Base-by-base conservation (phyloP, 1,139 yeast genomes). In the Geotrichum candidum region DNA sequence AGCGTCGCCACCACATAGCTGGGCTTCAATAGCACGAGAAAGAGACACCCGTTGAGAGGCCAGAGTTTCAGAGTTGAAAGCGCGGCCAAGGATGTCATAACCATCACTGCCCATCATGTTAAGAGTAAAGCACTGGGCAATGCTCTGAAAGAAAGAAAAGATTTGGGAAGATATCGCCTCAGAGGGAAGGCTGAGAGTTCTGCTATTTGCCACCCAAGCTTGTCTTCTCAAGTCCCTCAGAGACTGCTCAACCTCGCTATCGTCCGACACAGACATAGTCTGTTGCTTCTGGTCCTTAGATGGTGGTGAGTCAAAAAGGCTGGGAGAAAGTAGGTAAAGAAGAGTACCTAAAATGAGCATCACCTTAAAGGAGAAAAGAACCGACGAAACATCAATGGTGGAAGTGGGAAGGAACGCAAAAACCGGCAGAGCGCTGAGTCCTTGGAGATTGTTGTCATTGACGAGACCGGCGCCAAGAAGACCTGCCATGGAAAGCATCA, bases 401-500 rank as follows among this genome's bases (percentile, higher is more conserved):
- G 62, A 58, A 5, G 33, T 9, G 31, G 65, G 53, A 11, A 65
- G 60, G 10, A n/a, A n/a, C 2, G 71, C 64, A 33, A 70, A 53
- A 3, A 68, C 56, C 13, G 77, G 77, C 18, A 74, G 45, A 15
- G 71, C 71, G 15, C 75, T 68, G 15, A 75, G 67, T 6, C 76
- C 76, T 11, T 69, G 72, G 27, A 70, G 60, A 56, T 67, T 68
- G 23, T 61, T 67, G 33, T 73, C 73, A 38, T 62, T 58, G 68
- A 73, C 69, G 64, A 74, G 67, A 45, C 75, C 73, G 10, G 76
- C 69, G 25, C 72, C 76, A 73, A 75, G 72, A 65, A 75, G 65
- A 11, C 77, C 78, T 7, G 78, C 78, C 74, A 76, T 74, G 9
- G 76, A 68, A 15, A 75, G 72, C 71, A 76, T 70, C 70, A 76